Evolutionary conservation across 1,139 yeast genomes (phyloP).

Genomic region (Meyerozyma guilliermondii): DNA sequence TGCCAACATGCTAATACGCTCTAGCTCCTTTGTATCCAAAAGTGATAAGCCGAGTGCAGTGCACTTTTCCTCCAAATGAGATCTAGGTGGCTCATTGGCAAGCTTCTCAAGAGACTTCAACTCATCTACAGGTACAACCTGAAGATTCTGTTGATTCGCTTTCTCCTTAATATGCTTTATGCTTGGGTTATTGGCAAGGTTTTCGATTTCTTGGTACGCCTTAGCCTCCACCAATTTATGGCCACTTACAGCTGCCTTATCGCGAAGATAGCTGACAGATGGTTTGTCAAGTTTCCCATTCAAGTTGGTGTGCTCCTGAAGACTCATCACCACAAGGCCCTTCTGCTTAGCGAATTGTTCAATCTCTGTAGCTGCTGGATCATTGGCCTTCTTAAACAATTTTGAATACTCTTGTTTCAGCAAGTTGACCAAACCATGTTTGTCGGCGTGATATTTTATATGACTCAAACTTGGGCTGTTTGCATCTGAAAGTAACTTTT

Average conservation of each 20-base stretch:
- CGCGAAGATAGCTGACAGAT: constrained; percentile 18
- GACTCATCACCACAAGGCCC: constrained; percentile 6
- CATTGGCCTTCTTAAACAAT: constrained; percentile 30
- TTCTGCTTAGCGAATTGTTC: constrained; percentile 5
- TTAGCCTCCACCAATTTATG: constrained; percentile 17
- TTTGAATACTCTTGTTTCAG: constrained; percentile 30
- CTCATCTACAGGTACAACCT: constrained; percentile 22
- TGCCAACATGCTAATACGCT: constrained; percentile 12
- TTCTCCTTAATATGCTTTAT: constrained; percentile 25
- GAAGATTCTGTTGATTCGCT: constrained; percentile 20
- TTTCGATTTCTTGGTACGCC: constrained; percentile 9
- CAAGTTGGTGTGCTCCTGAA: constrained; percentile 15
- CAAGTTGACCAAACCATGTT: constrained; percentile 30
- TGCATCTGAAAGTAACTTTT: constrained; percentile 19
- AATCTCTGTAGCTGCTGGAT: constrained; percentile 15
- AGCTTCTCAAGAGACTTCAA: constrained; percentile 12
- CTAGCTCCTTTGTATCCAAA: constrained; percentile 15
- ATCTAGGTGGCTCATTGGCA: constrained; percentile 14
- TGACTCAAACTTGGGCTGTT: constrained; percentile 28
- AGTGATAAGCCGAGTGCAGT: constrained; percentile 11
- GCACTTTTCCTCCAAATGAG: constrained; percentile 12
- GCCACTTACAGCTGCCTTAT: constrained; percentile 15
- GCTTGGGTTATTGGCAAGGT: constrained; percentile 15
- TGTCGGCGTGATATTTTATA: constrained; percentile 32
- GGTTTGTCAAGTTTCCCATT: constrained; percentile 16